Base-by-base conservation (phyloP, 176 grass and related monocot species). In the Saccharum officinarum region DNA sequence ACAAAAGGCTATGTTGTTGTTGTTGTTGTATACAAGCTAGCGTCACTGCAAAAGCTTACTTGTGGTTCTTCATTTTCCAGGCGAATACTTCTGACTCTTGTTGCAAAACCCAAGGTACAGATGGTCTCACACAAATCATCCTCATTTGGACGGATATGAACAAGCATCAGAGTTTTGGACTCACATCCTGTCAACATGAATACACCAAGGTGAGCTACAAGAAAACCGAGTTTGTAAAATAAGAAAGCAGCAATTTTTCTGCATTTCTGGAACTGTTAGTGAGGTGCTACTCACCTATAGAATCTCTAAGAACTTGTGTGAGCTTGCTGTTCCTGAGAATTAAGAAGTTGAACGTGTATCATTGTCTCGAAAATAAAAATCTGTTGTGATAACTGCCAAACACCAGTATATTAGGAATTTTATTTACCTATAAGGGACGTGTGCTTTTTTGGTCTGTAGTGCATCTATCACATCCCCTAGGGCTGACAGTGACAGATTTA, bases 401-500 rank as follows among this genome's bases (percentile, higher is more conserved):
- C 23, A 36, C 1, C 18, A n/a, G 28, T 60, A 67, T 61, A 77
- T 82, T 17, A 77, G 78, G 42, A 17, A 46, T 83, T 84, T 54
- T 81, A 49, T 61, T 67, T 88, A 95, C 96, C 96, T 94, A 67
- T 94, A 98, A 85, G 96, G 96, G 12, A 98, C 74, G 81, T 98
- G 93, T 38, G 80, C 2, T 76, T 92, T 95, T 92, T 94, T 98
- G 47, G 82, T 92, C 65, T 95, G 96, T 40, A 98, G 81, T 49
- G 96, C 89, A 82, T 91, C 89, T 44, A 98, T 98, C 49, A 98
- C 96, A 94, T 98, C 96, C 15, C 85, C 96, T 83, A 98, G 90
- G 83, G 96, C 96, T 87, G 96, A 98, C 75, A 98, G 84, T 31
- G 96, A 98, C 74, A 98, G 83, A 94, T 98, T 98, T 86, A 98